Conservation (phyloP, 2,329 filamentous ascomycete species). For the Bertia moriformis region DNA sequence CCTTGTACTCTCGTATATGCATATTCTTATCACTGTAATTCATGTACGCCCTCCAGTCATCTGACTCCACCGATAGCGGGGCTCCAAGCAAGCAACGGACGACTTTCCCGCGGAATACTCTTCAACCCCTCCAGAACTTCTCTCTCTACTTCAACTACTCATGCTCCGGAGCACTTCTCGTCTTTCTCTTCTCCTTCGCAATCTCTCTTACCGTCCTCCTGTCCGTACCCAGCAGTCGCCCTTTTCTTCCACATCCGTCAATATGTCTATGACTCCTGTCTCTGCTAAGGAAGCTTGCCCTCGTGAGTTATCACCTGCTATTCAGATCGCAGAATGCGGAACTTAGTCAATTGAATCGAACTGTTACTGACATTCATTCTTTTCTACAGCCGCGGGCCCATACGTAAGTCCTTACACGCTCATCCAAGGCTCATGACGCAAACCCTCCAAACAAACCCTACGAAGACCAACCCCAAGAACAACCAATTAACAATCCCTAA, state of each 20-base stretch:
- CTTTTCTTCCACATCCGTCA: not conserved
- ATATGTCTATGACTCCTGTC: not conserved
- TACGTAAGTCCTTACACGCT: slow-evolving; percentile 31
- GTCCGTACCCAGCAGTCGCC: not conserved
- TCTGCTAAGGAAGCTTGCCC: not conserved
- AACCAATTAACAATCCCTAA: not conserved
- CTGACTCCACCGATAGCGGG: no score
- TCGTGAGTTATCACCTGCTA: slow-evolving; percentile 1
- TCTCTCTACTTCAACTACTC: not conserved
- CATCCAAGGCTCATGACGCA: not conserved
- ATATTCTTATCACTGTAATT: no score
- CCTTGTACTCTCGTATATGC: not conserved
- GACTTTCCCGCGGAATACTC: not conserved
- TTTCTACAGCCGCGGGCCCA: slow-evolving; percentile 37
- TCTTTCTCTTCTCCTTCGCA: not conserved
- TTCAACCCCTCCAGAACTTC: not conserved
- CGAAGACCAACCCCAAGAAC: not conserved
- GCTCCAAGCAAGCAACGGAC: not conserved
- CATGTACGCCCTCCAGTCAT: no score
- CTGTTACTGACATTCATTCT: not conserved
- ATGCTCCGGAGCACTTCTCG: not conserved
- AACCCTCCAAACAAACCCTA: not conserved
- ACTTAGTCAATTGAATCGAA: not conserved
- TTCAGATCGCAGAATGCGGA: not conserved
- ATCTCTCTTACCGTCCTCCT: not conserved